A percentile compares a stretch with the other conserved stretches of the same genome.
phyloP scores from a whole-genome alignment of 73 alveolate species.

The Tetrahymena borealis region DNA sequence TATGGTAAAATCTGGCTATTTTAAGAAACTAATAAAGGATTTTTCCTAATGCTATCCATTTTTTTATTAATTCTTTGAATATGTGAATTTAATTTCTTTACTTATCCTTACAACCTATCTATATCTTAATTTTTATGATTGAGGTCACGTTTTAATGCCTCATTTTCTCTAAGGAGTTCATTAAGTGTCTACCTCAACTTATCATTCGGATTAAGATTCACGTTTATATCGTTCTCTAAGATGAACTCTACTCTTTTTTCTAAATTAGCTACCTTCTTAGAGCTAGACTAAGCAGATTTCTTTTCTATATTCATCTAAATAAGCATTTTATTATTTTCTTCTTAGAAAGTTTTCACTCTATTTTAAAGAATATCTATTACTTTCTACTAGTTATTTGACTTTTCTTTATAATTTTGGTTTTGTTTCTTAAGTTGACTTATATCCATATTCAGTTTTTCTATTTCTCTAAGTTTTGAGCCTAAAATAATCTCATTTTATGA shows the following conservation, averaged over 20 bases:
- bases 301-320: constrained; percentile 20
- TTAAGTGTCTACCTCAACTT: constrained; percentile 27
- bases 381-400: neutral
- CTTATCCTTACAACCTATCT: constrained; percentile 28
- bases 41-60: constrained; percentile 28
- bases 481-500: constrained; percentile 28
- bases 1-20: neutral
- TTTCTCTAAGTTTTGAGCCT: constrained; percentile 26
- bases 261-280: constrained; percentile 14
- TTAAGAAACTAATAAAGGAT: neutral
- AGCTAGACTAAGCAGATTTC: neutral
- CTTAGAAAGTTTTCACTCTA: constrained; percentile 10
- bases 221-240: constrained; percentile 25
- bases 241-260: constrained; percentile 41
- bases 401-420: constrained; percentile 14
- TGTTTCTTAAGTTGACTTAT: constrained; percentile 10
- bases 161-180: constrained; percentile 35
- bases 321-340: constrained; percentile 14
- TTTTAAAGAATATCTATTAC: constrained; percentile 20
- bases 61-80: constrained; percentile 17
- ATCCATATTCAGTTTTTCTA: constrained; percentile 19
- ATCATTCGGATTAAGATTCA: constrained; percentile 36
- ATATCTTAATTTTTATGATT: constrained; percentile 32
- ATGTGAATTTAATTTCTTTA: constrained; percentile 4
- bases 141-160: constrained; percentile 24